phyloP scores from a whole-genome alignment of 2,329 filamentous ascomycete genomes.

The Curvularia lunata region DNA sequence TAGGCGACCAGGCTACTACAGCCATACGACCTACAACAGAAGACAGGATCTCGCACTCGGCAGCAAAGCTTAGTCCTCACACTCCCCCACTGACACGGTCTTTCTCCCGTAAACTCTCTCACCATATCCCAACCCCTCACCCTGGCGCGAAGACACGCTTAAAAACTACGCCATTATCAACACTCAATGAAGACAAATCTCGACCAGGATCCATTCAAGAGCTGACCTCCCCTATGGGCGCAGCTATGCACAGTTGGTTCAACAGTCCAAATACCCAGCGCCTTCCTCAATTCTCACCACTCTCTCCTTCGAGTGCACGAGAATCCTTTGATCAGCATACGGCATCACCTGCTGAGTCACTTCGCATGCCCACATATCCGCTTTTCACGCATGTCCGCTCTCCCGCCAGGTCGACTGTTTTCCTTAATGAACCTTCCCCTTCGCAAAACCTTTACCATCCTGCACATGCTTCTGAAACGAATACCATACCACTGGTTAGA shows the following conservation, averaged over 20 bases:
- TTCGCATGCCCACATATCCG: constrained; percentile 8
- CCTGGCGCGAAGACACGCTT: constrained; percentile 12
- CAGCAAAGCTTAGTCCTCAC: not conserved
- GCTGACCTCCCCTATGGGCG: constrained; percentile 21
- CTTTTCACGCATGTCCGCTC: constrained; percentile 1
- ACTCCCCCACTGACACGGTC: not conserved
- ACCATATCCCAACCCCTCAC: constrained; percentile 6
- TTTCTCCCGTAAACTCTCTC: not conserved
- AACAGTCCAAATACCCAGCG: constrained; percentile 5
- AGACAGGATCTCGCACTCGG: not conserved
- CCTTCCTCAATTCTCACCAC: constrained; percentile 2
- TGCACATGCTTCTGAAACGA: not conserved
- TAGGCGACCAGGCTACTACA: not conserved
- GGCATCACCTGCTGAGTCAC: constrained; percentile 25
- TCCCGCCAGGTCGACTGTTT: not conserved
- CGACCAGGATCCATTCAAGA: constrained; percentile 15
- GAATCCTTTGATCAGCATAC: constrained; percentile 26
- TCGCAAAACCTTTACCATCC: not conserved
- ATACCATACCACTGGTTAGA: not conserved
- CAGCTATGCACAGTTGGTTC: constrained; percentile 24
- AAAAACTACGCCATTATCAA: constrained; percentile 8
- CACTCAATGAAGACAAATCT: not conserved
- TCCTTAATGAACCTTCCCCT: not conserved
- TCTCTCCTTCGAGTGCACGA: constrained; percentile 16
- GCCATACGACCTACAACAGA: not conserved